Conservation (phyloP, 805 yeast species). For the Tetrapisispora phaffii region DNA sequence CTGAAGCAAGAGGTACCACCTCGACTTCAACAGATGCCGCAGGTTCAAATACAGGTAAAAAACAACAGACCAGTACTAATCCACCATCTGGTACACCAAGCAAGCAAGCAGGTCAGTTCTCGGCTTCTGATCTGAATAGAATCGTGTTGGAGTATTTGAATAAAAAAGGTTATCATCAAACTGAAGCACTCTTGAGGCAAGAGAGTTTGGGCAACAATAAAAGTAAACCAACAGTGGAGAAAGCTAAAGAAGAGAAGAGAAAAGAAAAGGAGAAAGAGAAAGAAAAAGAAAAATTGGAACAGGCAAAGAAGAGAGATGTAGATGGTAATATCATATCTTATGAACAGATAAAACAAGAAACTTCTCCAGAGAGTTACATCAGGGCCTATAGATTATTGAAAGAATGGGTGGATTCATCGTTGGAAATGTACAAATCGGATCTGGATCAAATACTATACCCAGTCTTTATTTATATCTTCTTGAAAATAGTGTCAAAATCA, state of each 20-base stretch:
- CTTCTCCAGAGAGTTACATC: slow-evolving; percentile 55
- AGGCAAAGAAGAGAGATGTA: slow-evolving; percentile 25
- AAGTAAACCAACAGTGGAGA: neutral
- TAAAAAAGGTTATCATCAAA: slow-evolving; percentile 87
- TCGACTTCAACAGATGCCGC: neutral
- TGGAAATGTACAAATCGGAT: slow-evolving; percentile 87
- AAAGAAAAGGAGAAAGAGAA: neutral
- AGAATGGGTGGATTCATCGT: slow-evolving; percentile 83
- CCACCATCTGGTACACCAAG: neutral
- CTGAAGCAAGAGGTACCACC: too few relatives aligned
- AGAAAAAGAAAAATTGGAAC: slow-evolving; percentile 13
- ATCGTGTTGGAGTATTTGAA: slow-evolving; percentile 87
- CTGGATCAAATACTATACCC: slow-evolving; percentile 79
- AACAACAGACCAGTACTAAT: neutral
- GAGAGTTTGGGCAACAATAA: slow-evolving; percentile 47
- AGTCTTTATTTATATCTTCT: slow-evolving; percentile 78
- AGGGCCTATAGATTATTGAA: slow-evolving; percentile 72
- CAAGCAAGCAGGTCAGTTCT: slow-evolving; percentile 30
- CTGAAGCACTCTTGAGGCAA: slow-evolving; percentile 87
- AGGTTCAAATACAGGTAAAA: neutral
- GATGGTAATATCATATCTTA: slow-evolving; percentile 21
- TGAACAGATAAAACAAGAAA: slow-evolving; percentile 17
- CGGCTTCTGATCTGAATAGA: slow-evolving; percentile 82
- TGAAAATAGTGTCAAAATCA: slow-evolving; percentile 65
- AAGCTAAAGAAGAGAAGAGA: neutral